A percentile compares a stretch with the other conserved stretches of the same genome.
phyloP scores from a whole-genome alignment of 1,284 basidiomycete species.

The Puccinia novopanici region DNA sequence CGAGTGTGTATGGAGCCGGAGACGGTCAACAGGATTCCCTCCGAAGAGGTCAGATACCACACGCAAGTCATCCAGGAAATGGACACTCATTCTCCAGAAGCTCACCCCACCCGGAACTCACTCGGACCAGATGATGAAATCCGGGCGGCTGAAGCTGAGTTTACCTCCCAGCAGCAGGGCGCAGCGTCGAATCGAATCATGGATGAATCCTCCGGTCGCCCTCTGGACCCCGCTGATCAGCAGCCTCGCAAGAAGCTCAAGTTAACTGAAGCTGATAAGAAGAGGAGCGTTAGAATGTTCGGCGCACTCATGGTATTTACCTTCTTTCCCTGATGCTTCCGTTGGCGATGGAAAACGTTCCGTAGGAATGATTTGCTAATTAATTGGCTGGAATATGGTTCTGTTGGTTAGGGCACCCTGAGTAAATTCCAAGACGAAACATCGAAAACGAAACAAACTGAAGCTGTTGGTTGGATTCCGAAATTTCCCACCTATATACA shows the following conservation, averaged over 20 bases:
- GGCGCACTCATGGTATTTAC: constrained; percentile 44
- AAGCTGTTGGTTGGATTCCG: constrained; percentile 38
- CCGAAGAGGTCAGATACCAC: too few species aligned
- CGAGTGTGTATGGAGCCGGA: too few species aligned
- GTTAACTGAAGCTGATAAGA: constrained; percentile 50
- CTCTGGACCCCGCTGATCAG: constrained; percentile 17
- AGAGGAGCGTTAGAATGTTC: constrained; percentile 49
- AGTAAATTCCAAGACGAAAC: constrained; percentile 50
- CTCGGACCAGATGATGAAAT: constrained; percentile 34
- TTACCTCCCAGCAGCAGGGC: constrained; percentile 2
- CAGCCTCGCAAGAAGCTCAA: constrained; percentile 48
- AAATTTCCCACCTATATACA: background rate
- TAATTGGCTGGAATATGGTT: background rate
- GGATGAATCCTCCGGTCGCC: background rate
- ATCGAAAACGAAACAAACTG: constrained; percentile 44
- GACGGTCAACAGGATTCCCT: too few species aligned
- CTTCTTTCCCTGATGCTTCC: background rate
- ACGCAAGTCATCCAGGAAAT: too few species aligned
- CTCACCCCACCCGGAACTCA: background rate
- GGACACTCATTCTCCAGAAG: background rate
- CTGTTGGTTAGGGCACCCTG: constrained; percentile 35
- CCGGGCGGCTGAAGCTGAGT: constrained; percentile 38
- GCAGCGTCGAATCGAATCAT: background rate
- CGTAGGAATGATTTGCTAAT: background rate
- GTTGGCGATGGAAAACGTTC: background rate